A percentile compares a stretch with the other conserved stretches of the same genome.
These are phyloP conservation scores for Erodium texanum DNA, from an alignment of 441 rosid species.

Conservation along the genomic window DNA sequence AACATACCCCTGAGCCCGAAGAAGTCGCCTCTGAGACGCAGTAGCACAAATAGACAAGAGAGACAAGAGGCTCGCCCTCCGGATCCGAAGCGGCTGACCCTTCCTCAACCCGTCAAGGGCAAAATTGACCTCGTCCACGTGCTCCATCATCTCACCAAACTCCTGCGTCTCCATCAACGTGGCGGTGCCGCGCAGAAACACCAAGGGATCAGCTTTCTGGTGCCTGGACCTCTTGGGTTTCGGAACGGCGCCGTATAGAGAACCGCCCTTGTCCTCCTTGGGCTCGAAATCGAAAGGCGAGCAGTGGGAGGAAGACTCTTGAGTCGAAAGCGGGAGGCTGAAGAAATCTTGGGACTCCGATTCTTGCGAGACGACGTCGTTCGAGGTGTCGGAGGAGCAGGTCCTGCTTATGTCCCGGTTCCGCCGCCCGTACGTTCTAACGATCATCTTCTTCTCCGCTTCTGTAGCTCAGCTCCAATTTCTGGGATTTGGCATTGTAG, in stretches of 20 bases:
- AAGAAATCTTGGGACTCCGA: slow-evolving; percentile 32
- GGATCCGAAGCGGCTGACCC: slow-evolving; percentile 70
- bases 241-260: slow-evolving; percentile 20
- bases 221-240: slow-evolving; percentile 39
- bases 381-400: slow-evolving; percentile 32
- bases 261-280: too few relatives aligned
- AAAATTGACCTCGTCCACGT: slow-evolving; percentile 91
- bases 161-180: slow-evolving; percentile 96
- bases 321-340: slow-evolving; percentile 41
- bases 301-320: slow-evolving; percentile 61
- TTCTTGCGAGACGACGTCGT: slow-evolving; percentile 38
- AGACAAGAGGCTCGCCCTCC: slow-evolving; percentile 75
- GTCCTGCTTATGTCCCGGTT: slow-evolving; percentile 39
- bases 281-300: too few relatives aligned
- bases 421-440: slow-evolving; percentile 90
- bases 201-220: not conserved
- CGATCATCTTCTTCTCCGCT: slow-evolving; percentile 42
- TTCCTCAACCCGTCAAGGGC: slow-evolving; percentile 81
- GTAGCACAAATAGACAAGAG: slow-evolving; percentile 68
- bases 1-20: slow-evolving; percentile 59
- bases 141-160: slow-evolving; percentile 96
- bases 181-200: slow-evolving; percentile 30
- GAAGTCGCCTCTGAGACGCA: slow-evolving; percentile 58
- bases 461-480: not conserved
- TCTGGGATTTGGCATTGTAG: too few relatives aligned